Conservation (phyloP, 345 rosid species). For the Citrus unshiu region DNA sequence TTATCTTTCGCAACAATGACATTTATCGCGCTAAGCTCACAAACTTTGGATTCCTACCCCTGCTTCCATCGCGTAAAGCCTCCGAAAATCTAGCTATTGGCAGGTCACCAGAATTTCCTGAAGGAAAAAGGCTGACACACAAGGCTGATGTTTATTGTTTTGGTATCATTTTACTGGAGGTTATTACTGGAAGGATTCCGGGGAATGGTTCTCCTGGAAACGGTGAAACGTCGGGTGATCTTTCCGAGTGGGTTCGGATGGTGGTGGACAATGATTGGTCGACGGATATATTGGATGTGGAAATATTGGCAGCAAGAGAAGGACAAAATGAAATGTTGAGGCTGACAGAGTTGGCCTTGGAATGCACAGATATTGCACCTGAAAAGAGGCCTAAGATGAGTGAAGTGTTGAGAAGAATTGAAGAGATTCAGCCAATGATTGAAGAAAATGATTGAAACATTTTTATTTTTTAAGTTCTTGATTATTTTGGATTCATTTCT, state of each 20-base stretch:
- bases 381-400: slow-evolving; percentile 45
- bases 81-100: slow-evolving; percentile 27
- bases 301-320: slow-evolving; percentile 37
- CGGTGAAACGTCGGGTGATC: slow-evolving; percentile 17
- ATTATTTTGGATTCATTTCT: not conserved
- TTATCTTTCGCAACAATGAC: slow-evolving; percentile 16
- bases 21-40: slow-evolving; percentile 38
- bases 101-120: slow-evolving; percentile 43
- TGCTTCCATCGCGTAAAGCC: slow-evolving; percentile 27
- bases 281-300: slow-evolving; percentile 46
- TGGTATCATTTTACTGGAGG: slow-evolving; percentile 47
- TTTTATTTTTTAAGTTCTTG: too few species aligned
- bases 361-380: slow-evolving; percentile 39
- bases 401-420: slow-evolving; percentile 34
- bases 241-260: slow-evolving; percentile 46
- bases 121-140: slow-evolving; percentile 46
- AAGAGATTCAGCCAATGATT: slow-evolving; percentile 34
- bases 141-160: slow-evolving; percentile 54
- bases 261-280: slow-evolving; percentile 52
- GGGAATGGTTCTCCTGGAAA: slow-evolving; percentile 10
- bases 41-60: slow-evolving; percentile 45
- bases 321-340: slow-evolving; percentile 48
- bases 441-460: slow-evolving; percentile 1
- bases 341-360: slow-evolving; percentile 48
- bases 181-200: slow-evolving; percentile 47